Base-by-base conservation (phyloP, 257 asterid species). In the Petunia axillaris region DNA sequence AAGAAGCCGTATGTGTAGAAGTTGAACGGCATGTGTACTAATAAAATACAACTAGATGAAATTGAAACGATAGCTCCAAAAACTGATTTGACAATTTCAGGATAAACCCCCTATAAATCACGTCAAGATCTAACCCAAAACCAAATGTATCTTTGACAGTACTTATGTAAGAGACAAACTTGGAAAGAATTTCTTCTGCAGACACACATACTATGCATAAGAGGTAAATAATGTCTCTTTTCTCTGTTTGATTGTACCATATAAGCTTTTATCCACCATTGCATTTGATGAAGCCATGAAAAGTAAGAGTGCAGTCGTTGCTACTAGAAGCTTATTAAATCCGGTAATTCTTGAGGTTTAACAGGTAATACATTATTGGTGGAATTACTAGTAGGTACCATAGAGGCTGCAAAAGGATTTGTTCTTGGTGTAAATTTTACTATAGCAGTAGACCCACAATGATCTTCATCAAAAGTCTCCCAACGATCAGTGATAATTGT, bases 391-490 rank as follows among this genome's bases (percentile, higher is more conserved):
- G 62, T 50, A 73, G 77, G 46, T 63, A 43, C 68, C 38, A 78
- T 41, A 8, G 70, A 44, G 15, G 64, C 77, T 58, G 54, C 62
- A 76, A 80, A 80, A 43, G 87, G 82, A 65, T 80, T 75, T 43
- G 40, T 64, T 40, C 62, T 50, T 35, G 74, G 8, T 2, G 68
- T 35, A 15, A 3, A 40, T 6, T 64, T 38, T 0, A 53, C 79
- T 40, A 57, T 36, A 40, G 43, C 58, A 55, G 53, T 52, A 41
- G 35, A 15, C 25, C 39, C 39, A 66, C 74, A 14, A 53, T 66
- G 54, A 79, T 83, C 85, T 77, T 87, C 89, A 54, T 87, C 90
- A 67, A 87, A 87, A 11, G 65, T 82, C 82, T 87, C 89, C 91
- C 89, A 87, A 37, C 81, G 65, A 1, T 84, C 64, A 1, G 90